Conservation (phyloP, 371 early-diverging fungal genomes). For the Lichtheimia corymbifera region DNA sequence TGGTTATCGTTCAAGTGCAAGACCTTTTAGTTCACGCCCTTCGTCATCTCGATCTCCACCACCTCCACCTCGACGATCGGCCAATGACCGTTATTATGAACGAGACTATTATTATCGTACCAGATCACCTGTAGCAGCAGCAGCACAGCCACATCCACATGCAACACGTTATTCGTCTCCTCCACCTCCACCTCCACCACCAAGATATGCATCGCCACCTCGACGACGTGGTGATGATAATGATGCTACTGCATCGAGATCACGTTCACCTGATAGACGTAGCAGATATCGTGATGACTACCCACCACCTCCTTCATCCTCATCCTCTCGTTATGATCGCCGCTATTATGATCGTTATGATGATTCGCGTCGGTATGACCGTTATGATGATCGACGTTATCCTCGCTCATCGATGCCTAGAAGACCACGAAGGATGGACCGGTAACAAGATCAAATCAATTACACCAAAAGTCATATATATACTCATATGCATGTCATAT, state of each 20-base stretch:
- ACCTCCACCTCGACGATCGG: neutral
- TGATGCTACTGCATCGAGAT: neutral
- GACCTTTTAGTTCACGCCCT: neutral
- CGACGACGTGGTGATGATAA: neutral
- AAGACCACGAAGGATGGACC: neutral
- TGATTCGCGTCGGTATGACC: conserved; percentile 1
- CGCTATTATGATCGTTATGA: neutral
- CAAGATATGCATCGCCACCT: neutral
- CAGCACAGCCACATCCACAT: conserved; percentile 1
- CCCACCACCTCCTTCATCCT: conserved; percentile 1
- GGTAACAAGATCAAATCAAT: neutral
- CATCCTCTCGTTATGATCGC: neutral
- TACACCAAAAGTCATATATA: neutral
- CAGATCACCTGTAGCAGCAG: neutral
- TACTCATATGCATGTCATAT: conserved; percentile 1
- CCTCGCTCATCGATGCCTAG: neutral
- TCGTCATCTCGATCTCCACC: conserved; percentile 1
- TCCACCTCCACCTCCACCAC: neutral
- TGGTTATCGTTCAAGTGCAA: neutral
- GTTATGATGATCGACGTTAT: neutral
- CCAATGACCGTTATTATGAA: neutral
- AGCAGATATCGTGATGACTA: neutral
- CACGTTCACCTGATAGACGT: neutral
- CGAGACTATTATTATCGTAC: neutral
- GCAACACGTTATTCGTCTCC: neutral